Base-by-base conservation (phyloP, 176 grass and related monocot species). In the Oryza rufipogon region DNA sequence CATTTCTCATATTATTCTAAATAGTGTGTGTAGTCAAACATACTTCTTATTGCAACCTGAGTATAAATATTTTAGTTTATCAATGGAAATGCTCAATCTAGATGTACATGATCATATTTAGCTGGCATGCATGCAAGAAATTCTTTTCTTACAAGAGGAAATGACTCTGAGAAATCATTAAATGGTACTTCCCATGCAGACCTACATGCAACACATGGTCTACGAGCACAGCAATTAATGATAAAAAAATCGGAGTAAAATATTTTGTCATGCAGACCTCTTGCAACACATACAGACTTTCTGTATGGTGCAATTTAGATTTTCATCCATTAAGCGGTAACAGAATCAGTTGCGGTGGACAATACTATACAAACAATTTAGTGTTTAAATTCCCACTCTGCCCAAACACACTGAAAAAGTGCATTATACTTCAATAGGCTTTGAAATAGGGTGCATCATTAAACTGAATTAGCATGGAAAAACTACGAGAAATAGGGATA, bases 351-450 rank as follows among this genome's bases (percentile, higher is more conserved):
- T 48, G 16, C n/a, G 8, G 58, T 23, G 28, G 60, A 51, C 66
- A 75, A 84, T 75, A 67, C 32, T 23, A 84, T 51, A 63, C 28
- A 32, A 54, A 51, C 56, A 52, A 41, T 67, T 75, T 54, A 75
- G 73, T 8, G 15, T 56, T 72, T 45, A 36, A 75, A 60, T 34
- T 81, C 68, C 45, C 7, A 7, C 19, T 33, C 46, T 58, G 38
- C 22, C 19, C 16, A 75, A 58, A 63, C 4, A 25, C 5, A 2
- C 38, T 56, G 16, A 56, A 81, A 61, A 33, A 74, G n/a, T 22
- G 6, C 73, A 81, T 8, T 33, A 80, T 41, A 66, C 42, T 66
- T 36, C 28, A 23, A 25, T 66, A 63, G 28, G 64, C 64, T 54
- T 68, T 6, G 20, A 41, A 20, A 52, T 7, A 1, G 5, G 9